Conservation (phyloP, 2,329 filamentous ascomycete species). For the Tolypocladium guangdongense region DNA sequence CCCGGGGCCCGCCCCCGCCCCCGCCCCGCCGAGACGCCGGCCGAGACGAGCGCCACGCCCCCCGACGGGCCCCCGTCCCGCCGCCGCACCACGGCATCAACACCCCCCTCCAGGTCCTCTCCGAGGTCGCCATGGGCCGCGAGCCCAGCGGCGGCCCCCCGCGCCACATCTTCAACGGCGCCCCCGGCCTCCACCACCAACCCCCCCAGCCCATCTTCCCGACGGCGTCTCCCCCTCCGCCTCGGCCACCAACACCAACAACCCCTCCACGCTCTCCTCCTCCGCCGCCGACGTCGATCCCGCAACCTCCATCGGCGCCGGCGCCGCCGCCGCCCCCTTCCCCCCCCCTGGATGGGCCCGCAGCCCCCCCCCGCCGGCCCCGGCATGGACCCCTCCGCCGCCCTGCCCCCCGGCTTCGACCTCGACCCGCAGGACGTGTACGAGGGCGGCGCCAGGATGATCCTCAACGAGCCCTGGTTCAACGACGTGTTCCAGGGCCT, state of each 20-base stretch:
- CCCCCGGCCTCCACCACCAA: constrained; percentile 12
- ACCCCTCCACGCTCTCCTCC: neutral
- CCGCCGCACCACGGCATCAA: constrained; percentile 24
- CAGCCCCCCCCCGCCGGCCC: constrained; percentile 4
- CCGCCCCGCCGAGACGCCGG: constrained; percentile 3
- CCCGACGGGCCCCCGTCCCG: neutral
- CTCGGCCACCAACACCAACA: neutral
- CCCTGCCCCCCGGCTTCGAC: constrained; percentile 16
- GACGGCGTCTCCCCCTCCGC: constrained; percentile 6
- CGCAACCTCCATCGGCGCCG: neutral
- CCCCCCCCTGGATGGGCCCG: constrained; percentile 6
- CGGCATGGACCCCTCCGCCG: constrained; percentile 10
- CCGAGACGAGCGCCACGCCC: neutral
- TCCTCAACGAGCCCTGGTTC: constrained; percentile 30
- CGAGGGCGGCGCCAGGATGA: constrained; percentile 22
- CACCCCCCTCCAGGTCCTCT: constrained; percentile 45
- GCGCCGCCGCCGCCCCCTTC: constrained; percentile 4
- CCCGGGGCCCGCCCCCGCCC: constrained; percentile 8
- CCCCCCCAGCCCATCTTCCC: constrained; percentile 26
- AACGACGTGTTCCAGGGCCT: constrained; percentile 24
- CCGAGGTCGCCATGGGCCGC: constrained; percentile 42
- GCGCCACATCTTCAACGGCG: constrained; percentile 10
- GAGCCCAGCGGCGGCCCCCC: constrained; percentile 13
- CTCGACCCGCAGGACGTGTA: constrained; percentile 17
- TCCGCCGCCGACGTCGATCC: neutral